Base-by-base conservation (phyloP, 345 rosid genomes). In the Hibiscus trionum region DNA sequence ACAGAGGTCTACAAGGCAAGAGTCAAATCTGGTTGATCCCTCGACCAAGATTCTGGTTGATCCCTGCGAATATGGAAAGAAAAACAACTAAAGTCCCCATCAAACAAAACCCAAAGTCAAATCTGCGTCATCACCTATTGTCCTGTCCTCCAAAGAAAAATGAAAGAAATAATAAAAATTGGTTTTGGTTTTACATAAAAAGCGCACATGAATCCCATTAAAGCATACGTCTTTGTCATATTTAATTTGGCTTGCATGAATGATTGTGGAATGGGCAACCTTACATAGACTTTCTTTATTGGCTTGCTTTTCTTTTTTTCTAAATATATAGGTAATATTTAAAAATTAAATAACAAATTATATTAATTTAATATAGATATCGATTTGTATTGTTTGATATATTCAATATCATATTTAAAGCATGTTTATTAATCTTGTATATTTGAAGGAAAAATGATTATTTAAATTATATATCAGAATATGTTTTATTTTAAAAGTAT, bases 51-150 rank as follows among this genome's bases (percentile, higher is more conserved):
- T 61, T 61, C 52, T 19, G 16, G 21, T 2, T 2, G 24, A n/a
- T 37, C 60, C 60, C 5, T 17, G 21, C 10, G 2, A 8, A 19
- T 7, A 8, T 7, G 59, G 8, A 19, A 39, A 39, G 1, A 39
- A 37, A 37, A 37, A 37, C 37, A 74, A 35, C 39, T 31, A 69
- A n/a, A 24, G 75, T 80, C 83, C 24, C 64, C 47, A n/a, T 77
- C 81, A 71, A 17, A 29, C 55, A 15, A 9, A 67, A 33, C 39
- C 17, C 15, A 33, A 72, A 77, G 79, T 72, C 72, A 77, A 82
- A 56, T 56, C 62, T 47, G 65, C 55, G 3, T 53, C 57, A 60
- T 49, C 52, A 17, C 69, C 58, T 66, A 29, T 73, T 26, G 71
- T 70, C 12, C 12, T 42, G 47, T 42, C 74, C 58, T 57, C 67